phyloP scores from a whole-genome alignment of 2,329 filamentous ascomycete species.

The Bipolaris sorokiniana region DNA sequence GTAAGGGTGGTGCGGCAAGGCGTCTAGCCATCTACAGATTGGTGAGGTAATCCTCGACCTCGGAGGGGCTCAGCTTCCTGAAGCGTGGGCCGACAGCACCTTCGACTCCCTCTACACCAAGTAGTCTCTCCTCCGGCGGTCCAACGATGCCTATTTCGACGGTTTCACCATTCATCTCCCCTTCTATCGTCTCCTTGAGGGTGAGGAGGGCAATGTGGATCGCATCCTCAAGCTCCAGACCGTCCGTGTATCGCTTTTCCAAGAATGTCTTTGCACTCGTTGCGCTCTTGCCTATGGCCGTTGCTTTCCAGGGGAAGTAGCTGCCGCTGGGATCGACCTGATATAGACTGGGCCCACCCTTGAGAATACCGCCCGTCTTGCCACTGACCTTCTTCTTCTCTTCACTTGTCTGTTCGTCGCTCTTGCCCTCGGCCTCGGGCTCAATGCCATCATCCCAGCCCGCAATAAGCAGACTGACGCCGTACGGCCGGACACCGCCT shows the following conservation, averaged over 20 bases:
- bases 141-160: constrained; percentile 99
- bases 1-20: neutral
- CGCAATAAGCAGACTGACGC: constrained; percentile 91
- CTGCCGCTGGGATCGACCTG: constrained; percentile 98
- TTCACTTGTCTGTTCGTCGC: constrained; percentile 58
- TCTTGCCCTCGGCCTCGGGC: constrained; percentile 75
- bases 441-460: constrained; percentile 98
- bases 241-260: constrained; percentile 98
- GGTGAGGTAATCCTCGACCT: constrained; percentile 99
- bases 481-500: constrained; percentile 95
- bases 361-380: constrained; percentile 94
- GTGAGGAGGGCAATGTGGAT: constrained; percentile 98
- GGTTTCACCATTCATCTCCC: constrained; percentile 98
- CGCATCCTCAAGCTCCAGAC: constrained; percentile 94
- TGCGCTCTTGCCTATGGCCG: constrained; percentile 97
- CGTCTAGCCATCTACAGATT: constrained; percentile 72
- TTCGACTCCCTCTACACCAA: constrained; percentile 89
- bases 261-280: constrained; percentile 98
- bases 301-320: constrained; percentile 99
- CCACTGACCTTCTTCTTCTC: constrained; percentile 75
- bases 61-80: constrained; percentile 93
- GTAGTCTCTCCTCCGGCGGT: constrained; percentile 87
- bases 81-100: constrained; percentile 85
- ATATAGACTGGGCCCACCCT: constrained; percentile 96
- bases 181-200: constrained; percentile 98